phyloP scores from a whole-genome alignment of 306 rosid species.

The Ormosia emarginata region DNA sequence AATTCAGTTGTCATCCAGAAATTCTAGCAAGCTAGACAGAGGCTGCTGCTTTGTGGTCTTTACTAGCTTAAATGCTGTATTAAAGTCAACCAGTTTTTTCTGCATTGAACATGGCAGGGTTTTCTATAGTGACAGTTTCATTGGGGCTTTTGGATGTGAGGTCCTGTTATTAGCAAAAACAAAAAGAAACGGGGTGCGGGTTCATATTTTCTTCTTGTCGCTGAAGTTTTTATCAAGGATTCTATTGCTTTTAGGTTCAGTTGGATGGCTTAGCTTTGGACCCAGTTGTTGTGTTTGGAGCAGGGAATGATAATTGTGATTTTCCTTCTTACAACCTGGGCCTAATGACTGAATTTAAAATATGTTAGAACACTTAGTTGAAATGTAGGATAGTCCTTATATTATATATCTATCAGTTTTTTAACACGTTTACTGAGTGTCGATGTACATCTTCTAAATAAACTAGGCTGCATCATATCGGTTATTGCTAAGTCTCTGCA shows the following conservation, averaged over 20 bases:
- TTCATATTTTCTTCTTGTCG: not conserved
- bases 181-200: not conserved
- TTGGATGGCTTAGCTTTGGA: not conserved
- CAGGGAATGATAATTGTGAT: not conserved
- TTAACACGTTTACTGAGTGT: not conserved
- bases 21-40: slow-evolving; percentile 36
- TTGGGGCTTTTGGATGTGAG: not conserved
- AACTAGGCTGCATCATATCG: not conserved
- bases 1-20: slow-evolving; percentile 83
- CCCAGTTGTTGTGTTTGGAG: not conserved
- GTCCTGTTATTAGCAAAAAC: not conserved
- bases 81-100: slow-evolving; percentile 17
- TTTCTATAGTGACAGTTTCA: not conserved
- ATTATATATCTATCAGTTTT: not conserved
- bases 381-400: not conserved
- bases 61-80: not conserved
- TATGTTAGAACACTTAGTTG: not conserved
- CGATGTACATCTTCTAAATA: not conserved
- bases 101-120: not conserved
- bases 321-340: not conserved
- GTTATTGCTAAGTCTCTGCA: not conserved
- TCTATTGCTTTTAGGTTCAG: not conserved
- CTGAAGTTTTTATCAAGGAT: not conserved
- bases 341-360: not conserved
- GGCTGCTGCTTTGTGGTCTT: slow-evolving; percentile 1